Base-by-base conservation (phyloP, 2,329 filamentous ascomycete species). In the Rhinocladiella similis region DNA sequence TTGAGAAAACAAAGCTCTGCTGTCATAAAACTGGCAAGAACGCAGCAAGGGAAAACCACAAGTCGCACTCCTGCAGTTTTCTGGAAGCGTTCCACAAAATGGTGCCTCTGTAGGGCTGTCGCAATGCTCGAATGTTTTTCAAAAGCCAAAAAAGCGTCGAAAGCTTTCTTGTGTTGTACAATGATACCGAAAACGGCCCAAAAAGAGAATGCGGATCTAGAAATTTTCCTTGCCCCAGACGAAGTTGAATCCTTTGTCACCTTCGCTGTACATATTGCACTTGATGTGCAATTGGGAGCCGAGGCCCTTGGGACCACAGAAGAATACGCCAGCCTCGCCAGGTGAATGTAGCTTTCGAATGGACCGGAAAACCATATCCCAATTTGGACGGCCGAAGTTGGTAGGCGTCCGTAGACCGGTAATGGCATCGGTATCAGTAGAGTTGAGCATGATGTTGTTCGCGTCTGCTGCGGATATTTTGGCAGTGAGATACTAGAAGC, bases 391-490 rank as follows among this genome's bases (percentile, higher is more conserved):
- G 52, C 90, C 90, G 70, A 94, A 91, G 76, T 91, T 94, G 42
- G 90, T 94, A 18, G 89, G 89, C 53, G 89, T 87, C 47, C 89
- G 82, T 27, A 94, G 81, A 53, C 90, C 90, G 0, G 90, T 94
- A 70, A 94, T 92, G 66, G 89, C 85, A 71, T 94, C 89, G 72
- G 88, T 88, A 70, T 93, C 88, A 63, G 88, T 87, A 68, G 47
- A 57, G 76, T 93, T 92, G 79, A 93, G 91, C 89, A 93, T 93
- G 76, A 94, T 93, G 75, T 94, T 93, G 45, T 89, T 91, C 48
- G 89, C 89, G 68, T 93, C 90, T 70, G 92, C 89, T 22, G 84
- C 83, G 77, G 91, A 91, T 76, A 93, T 91, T 79, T 89, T 91
- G 67, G 89, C 90, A 2, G 90, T 94, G 55, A 95, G 81, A 71